phyloP scores from a whole-genome alignment of 2,329 filamentous ascomycete species.

The Apiospora marii region DNA sequence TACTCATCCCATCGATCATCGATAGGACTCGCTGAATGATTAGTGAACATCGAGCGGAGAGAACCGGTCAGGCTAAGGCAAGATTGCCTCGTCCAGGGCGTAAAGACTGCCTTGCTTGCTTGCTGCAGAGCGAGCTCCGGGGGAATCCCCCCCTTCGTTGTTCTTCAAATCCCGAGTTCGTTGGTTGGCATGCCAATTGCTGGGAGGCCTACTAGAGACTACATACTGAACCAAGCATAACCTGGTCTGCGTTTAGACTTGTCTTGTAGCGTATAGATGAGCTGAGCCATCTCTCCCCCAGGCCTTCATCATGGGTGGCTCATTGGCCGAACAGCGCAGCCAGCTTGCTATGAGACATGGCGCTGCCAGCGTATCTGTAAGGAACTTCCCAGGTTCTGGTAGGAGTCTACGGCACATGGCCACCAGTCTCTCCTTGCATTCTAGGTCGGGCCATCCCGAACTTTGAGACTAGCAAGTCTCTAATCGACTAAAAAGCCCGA shows the following conservation, averaged over 20 bases:
- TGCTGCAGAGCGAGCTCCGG: slow-evolving; percentile 11
- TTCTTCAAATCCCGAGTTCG: background rate
- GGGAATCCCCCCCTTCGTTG: background rate
- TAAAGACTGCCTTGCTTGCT: background rate
- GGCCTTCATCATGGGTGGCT: background rate
- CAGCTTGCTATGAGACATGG: slow-evolving; percentile 11
- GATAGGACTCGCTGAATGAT: slow-evolving; percentile 5
- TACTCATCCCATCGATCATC: background rate
- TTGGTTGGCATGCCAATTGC: background rate
- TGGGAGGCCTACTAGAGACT: background rate
- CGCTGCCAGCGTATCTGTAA: slow-evolving; percentile 11
- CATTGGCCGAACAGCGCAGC: background rate
- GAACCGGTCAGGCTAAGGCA: slow-evolving; percentile 1
- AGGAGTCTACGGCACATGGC: background rate
- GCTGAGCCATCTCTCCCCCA: background rate
- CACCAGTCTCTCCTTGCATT: slow-evolving; percentile 9
- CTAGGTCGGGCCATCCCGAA: slow-evolving; percentile 14
- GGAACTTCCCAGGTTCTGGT: slow-evolving; percentile 9
- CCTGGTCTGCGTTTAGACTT: background rate
- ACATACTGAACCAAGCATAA: background rate
- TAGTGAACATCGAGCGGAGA: background rate
- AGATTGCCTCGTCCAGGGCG: slow-evolving; percentile 14
- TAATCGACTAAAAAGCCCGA: background rate
- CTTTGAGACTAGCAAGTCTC: background rate
- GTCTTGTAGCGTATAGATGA: slow-evolving; percentile 19